phyloP scores from a whole-genome alignment of 305 asterid species.

The Solanum hybrid region DNA sequence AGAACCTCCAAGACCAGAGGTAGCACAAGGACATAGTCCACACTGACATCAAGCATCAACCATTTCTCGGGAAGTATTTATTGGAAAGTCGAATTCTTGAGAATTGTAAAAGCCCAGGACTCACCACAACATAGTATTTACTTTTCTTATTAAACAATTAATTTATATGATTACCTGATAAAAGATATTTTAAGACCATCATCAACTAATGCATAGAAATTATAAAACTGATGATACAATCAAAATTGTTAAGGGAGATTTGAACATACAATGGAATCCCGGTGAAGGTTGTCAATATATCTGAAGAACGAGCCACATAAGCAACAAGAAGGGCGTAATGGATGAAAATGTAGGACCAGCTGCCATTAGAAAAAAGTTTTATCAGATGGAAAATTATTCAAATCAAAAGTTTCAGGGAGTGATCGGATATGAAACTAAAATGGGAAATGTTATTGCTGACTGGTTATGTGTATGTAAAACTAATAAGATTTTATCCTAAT shows the following conservation, averaged over 20 bases:
- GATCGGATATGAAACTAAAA: background rate
- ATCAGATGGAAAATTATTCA: background rate
- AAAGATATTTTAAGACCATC: background rate
- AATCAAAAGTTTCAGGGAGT: background rate
- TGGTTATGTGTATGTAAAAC: background rate
- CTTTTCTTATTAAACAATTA: background rate
- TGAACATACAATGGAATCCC: conserved; percentile 64
- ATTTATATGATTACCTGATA: background rate
- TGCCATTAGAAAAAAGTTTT: conserved; percentile 30
- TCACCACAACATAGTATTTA: background rate
- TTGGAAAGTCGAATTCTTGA: background rate
- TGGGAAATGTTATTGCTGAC: background rate
- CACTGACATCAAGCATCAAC: background rate
- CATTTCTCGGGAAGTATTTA: background rate
- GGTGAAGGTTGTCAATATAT: conserved; percentile 68
- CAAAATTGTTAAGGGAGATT: background rate
- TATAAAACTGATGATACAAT: background rate
- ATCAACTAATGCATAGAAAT: background rate
- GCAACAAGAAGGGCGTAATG: conserved; percentile 95
- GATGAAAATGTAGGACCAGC: conserved; percentile 91
- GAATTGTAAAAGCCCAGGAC: background rate
- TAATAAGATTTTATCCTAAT: background rate
- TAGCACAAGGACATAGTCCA: background rate
- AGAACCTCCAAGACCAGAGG: background rate
- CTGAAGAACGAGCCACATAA: conserved; percentile 90